A percentile compares a stretch with the other conserved stretches of the same genome.
Evolutionary conservation across 2,329 filamentous ascomycete species (phyloP).

Genomic region (Conoideocrella luteorostrata): DNA sequence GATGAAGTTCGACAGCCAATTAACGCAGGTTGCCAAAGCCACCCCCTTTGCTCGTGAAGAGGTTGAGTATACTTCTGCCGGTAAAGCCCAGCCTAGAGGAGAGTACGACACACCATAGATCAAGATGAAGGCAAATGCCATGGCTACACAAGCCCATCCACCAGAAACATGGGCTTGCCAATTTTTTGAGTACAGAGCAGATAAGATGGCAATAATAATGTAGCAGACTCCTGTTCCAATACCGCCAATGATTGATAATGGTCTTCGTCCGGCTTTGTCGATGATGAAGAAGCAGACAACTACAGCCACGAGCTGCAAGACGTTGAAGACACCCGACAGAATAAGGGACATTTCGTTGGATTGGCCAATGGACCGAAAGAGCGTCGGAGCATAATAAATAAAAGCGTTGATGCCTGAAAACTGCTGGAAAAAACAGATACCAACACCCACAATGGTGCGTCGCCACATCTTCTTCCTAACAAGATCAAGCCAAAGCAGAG

Average conservation of each 20-base stretch:
- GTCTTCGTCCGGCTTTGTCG: too few relatives aligned
- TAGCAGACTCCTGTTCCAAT: too few relatives aligned
- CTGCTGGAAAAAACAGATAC: slow-evolving; percentile 25
- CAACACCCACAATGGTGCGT: not conserved
- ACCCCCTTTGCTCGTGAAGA: too few relatives aligned
- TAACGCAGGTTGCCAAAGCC: slow-evolving; percentile 28
- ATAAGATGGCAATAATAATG: too few relatives aligned
- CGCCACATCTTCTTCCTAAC: not conserved
- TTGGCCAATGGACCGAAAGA: slow-evolving; percentile 33
- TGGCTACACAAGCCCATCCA: too few relatives aligned
- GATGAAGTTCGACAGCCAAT: slow-evolving; percentile 34
- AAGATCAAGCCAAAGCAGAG: too few relatives aligned
- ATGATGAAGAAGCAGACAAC: too few relatives aligned
- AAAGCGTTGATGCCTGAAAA: slow-evolving; percentile 50
- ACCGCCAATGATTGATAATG: too few relatives aligned
- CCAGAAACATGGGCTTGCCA: too few relatives aligned
- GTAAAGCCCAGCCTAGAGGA: slow-evolving; percentile 12
- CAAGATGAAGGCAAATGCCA: too few relatives aligned
- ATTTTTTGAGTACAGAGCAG: too few relatives aligned
- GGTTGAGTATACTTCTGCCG: not conserved
- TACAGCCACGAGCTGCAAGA: slow-evolving; percentile 30
- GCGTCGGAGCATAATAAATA: slow-evolving; percentile 44
- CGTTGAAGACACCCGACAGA: slow-evolving; percentile 35
- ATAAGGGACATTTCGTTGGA: slow-evolving; percentile 26
- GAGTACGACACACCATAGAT: slow-evolving; percentile 30